Evolutionary conservation across 805 yeast species (phyloP).

Genomic region (Wickerhamiella domercqiae): DNA sequence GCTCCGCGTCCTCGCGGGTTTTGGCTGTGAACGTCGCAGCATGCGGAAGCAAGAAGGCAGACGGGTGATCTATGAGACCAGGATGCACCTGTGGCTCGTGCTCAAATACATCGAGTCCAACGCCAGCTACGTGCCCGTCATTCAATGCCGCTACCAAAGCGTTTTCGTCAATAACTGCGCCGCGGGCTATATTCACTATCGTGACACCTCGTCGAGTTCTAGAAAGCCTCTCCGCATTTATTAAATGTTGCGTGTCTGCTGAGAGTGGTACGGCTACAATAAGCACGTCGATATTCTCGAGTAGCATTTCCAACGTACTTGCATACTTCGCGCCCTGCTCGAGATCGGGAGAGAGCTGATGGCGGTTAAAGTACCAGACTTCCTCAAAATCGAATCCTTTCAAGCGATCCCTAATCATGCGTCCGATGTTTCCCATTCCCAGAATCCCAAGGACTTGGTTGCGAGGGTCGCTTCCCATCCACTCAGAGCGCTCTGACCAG

Average conservation of each 20-base stretch:
- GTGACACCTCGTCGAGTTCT: slow-evolving; percentile 69
- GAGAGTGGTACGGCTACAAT: slow-evolving; percentile 69
- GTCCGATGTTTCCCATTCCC: slow-evolving; percentile 52
- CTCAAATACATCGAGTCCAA: slow-evolving; percentile 54
- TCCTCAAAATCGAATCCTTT: slow-evolving; percentile 34
- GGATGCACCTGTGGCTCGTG: slow-evolving; percentile 44
- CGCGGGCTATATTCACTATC: slow-evolving; percentile 75
- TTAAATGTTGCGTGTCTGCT: slow-evolving; percentile 49
- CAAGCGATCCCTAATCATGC: slow-evolving; percentile 36
- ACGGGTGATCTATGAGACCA: slow-evolving; percentile 35
- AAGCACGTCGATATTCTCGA: slow-evolving; percentile 49
- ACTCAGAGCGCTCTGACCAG: slow-evolving; percentile 33
- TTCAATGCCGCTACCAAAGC: slow-evolving; percentile 37
- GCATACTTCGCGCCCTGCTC: slow-evolving; percentile 35
- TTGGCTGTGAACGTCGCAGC: slow-evolving; percentile 73
- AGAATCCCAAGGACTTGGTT: slow-evolving; percentile 38
- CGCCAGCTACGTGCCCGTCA: slow-evolving; percentile 38
- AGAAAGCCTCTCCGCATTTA: slow-evolving; percentile 47
- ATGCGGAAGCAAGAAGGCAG: slow-evolving; percentile 65
- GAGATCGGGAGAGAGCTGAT: slow-evolving; percentile 29
- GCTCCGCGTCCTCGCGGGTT: slow-evolving; percentile 63
- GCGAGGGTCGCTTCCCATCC: slow-evolving; percentile 33
- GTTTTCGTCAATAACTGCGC: slow-evolving; percentile 53
- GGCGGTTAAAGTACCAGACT: slow-evolving; percentile 36
- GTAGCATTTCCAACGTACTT: slow-evolving; percentile 38